Percentiles rank a stretch among this genome's conserved stretches.
Evolutionary conservation across 495 filamentous ascomycete species (phyloP).

Genomic region (Aspergillus homomorphus): DNA sequence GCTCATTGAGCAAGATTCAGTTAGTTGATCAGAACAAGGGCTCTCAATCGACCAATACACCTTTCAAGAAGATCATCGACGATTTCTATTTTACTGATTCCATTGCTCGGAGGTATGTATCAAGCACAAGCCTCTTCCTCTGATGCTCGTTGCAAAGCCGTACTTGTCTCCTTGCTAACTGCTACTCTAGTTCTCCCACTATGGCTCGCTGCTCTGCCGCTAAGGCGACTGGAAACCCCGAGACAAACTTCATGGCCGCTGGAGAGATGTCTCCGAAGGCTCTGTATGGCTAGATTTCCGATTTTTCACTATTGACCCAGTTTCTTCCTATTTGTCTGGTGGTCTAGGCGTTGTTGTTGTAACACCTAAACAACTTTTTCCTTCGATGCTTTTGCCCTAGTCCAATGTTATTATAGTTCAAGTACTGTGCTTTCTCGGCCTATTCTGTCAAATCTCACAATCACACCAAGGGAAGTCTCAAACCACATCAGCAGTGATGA

Average conservation of each 20-base stretch:
- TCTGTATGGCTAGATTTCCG: slow-evolving; percentile 36
- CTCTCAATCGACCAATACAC: slow-evolving; percentile 57
- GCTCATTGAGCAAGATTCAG: slow-evolving; percentile 79
- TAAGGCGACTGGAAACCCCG: slow-evolving; percentile 64
- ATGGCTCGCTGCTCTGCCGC: slow-evolving; percentile 94
- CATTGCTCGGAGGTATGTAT: slow-evolving; percentile 81
- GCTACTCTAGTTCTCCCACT: slow-evolving; percentile 70
- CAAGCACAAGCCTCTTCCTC: background rate
- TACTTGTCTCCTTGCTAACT: slow-evolving; percentile 29
- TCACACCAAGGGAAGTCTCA: slow-evolving; percentile 23
- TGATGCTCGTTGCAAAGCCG: slow-evolving; percentile 4
- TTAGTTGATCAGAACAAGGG: slow-evolving; percentile 95
- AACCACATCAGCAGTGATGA: slow-evolving; percentile 29
- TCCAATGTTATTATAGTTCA: slow-evolving; percentile 13
- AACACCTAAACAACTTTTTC: slow-evolving; percentile 34
- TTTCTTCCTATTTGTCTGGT: slow-evolving; percentile 37
- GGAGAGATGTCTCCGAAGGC: slow-evolving; percentile 58
- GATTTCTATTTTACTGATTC: slow-evolving; percentile 98
- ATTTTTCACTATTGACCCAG: slow-evolving; percentile 17
- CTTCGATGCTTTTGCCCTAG: slow-evolving; percentile 11
- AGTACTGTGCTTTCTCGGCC: slow-evolving; percentile 6
- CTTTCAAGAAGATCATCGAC: slow-evolving; percentile 79
- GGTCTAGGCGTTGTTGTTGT: slow-evolving; percentile 47
- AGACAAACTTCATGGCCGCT: slow-evolving; percentile 84
- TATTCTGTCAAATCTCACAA: slow-evolving; percentile 7